phyloP scores from a whole-genome alignment of 768 basidiomycete species.

The Tubosaeta sp. region DNA sequence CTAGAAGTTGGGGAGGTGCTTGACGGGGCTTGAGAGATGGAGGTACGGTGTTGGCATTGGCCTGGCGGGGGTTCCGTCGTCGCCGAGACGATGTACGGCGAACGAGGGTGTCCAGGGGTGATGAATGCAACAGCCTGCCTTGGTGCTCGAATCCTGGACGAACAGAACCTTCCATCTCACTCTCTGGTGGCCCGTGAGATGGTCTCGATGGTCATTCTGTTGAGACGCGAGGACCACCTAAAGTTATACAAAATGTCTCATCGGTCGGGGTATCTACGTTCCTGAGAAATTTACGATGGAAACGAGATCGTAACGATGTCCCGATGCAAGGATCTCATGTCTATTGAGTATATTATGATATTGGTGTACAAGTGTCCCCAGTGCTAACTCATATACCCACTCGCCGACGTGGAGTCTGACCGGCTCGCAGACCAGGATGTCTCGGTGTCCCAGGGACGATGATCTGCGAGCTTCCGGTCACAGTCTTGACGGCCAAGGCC shows the following conservation, averaged over 20 bases:
- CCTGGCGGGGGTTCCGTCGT: conserved; percentile 19
- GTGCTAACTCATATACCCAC: conserved; percentile 62
- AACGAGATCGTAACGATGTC: not conserved
- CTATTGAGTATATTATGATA: too few relatives aligned
- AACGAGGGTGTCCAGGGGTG: conserved; percentile 58
- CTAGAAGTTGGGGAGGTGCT: not conserved
- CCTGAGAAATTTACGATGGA: conserved; percentile 7
- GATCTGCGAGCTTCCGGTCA: conserved; percentile 57
- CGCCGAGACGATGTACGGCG: conserved; percentile 49
- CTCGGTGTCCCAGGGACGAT: conserved; percentile 80
- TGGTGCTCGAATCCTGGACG: conserved; percentile 16
- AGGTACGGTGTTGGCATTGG: not conserved
- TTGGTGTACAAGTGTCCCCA: not conserved
- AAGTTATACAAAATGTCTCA: conserved; percentile 5
- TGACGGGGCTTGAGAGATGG: conserved; percentile 10
- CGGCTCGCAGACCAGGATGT: conserved; percentile 61
- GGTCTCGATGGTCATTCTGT: conserved; percentile 7
- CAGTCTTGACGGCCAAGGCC: conserved; percentile 49
- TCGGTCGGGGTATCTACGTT: not conserved
- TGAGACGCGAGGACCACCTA: not conserved
- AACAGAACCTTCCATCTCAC: conserved; percentile 17
- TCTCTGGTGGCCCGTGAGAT: conserved; percentile 2
- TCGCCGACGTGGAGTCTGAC: conserved; percentile 71
- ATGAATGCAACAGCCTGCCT: conserved; percentile 37
- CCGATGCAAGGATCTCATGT: not conserved